phyloP scores from a whole-genome alignment of 768 basidiomycete species.

The Tephrocybe sp. region DNA sequence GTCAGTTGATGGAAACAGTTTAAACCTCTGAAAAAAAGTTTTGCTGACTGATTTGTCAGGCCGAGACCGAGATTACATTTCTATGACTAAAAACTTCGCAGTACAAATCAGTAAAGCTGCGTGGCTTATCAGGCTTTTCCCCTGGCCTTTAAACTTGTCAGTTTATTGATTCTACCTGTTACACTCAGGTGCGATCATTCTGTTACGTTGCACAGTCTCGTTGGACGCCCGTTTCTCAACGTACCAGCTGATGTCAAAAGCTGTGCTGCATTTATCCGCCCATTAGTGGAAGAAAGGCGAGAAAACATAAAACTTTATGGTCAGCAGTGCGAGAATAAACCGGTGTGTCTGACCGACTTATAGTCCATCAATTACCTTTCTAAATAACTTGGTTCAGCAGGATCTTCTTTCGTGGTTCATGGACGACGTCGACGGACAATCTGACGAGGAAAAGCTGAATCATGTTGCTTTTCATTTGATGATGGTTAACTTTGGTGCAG shows the following conservation, averaged over 20 bases:
- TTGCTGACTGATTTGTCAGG: slow-evolving; percentile 12
- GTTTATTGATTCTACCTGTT: slow-evolving; percentile 4
- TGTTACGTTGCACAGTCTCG: not conserved
- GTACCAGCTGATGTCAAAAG: not conserved
- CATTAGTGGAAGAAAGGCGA: slow-evolving; percentile 27
- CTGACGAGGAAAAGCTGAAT: slow-evolving; percentile 21
- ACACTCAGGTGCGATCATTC: not conserved
- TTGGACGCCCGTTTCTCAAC: slow-evolving; percentile 6
- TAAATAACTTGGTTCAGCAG: slow-evolving; percentile 30
- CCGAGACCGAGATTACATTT: slow-evolving; percentile 20
- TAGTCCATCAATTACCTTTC: not conserved
- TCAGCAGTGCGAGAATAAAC: slow-evolving; percentile 28
- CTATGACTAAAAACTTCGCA: slow-evolving; percentile 18
- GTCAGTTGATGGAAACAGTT: slow-evolving; percentile 11
- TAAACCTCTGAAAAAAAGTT: not conserved
- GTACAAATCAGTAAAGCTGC: slow-evolving; percentile 18
- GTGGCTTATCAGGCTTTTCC: slow-evolving; percentile 24
- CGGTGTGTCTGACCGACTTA: slow-evolving; percentile 6
- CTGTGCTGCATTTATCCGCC: slow-evolving; percentile 19
- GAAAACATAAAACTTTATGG: slow-evolving; percentile 23
- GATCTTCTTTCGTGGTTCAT: slow-evolving; percentile 52
- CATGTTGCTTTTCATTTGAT: slow-evolving; percentile 36
- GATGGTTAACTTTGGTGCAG: slow-evolving; percentile 40
- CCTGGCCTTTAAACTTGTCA: slow-evolving; percentile 24
- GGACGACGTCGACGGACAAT: slow-evolving; percentile 33